Conservation (phyloP, 169 alveolate species). For the Theileria annulata region DNA sequence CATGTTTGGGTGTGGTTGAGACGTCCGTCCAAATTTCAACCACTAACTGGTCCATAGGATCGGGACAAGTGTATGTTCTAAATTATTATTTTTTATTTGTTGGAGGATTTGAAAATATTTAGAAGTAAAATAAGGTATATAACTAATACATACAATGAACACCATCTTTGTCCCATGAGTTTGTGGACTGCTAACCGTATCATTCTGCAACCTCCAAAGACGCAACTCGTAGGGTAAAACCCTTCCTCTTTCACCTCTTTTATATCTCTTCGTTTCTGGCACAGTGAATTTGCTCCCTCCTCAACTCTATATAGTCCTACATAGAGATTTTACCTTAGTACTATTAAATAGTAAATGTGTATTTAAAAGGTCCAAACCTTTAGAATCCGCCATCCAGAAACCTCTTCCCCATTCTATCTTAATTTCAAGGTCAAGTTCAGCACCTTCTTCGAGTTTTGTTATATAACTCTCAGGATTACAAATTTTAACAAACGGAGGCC, state of each 20-base stretch:
- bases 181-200: constrained; percentile 85
- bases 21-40: constrained; percentile 81
- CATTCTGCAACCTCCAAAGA: constrained; percentile 83
- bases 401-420: constrained; percentile 86
- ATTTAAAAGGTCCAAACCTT: no score
- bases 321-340: not conserved
- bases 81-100: not conserved
- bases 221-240: constrained; percentile 75
- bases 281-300: constrained; percentile 76
- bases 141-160: constrained; percentile 59
- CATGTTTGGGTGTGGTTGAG: constrained; percentile 57
- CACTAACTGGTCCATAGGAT: constrained; percentile 83
- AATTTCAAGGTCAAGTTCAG: constrained; percentile 72
- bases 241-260: constrained; percentile 75
- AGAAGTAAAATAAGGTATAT: no score
- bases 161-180: constrained; percentile 80
- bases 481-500: constrained; percentile 75
- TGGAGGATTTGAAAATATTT: no score
- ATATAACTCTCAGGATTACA: constrained; percentile 77
- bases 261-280: constrained; percentile 73
- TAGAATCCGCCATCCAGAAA: constrained; percentile 68
- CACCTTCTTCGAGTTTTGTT: constrained; percentile 75
- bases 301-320: constrained; percentile 77
- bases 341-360: no score
- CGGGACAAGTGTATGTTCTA: constrained; percentile 71